Evolutionary conservation across 2,329 filamentous ascomycete genomes (phyloP), one percentile per base, ranked within the genome.

Genomic region (Moelleriella libera): DNA sequence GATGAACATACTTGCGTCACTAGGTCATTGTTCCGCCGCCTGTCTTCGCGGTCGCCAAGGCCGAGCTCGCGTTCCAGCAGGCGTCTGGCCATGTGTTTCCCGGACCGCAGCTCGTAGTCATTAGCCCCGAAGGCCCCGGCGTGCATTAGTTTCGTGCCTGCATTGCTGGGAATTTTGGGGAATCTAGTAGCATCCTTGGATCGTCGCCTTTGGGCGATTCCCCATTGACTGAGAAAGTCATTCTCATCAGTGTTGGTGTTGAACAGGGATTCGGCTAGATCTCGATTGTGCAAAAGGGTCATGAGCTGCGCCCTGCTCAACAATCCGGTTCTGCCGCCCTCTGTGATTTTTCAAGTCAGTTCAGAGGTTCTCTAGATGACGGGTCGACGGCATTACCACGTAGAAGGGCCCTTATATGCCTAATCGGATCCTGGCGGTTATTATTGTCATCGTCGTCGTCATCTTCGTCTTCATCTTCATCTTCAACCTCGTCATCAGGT

Each of bases 61-160:
- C 86, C 90, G 34, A 96, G 65, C 62, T 96, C 88, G 43, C 90
- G 78, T 61, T 86, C 85, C 54, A 97, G 73, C 52, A 96, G 72
- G 43, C 84, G 77, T 48, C 78, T 75, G 9, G 82, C 75, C 14
- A 94, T 63, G 52, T 78, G 75, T 60, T 81, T 78, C 59, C 67
- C 76, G 51, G 58, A 70, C 50, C 64, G 72, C 53, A 68, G 69
- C 55, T 69, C 68, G 49, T 70, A 65, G 43, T 83, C 74, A 49
- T 80, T 83, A 14, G 72, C 71, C 34, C 90, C 90, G 65, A 96
- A 97, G 2, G 70, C 71, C 1, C 90, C 90, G 31, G 82, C 83
- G 40, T 78, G 72, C 88, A 97, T 95, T 51, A 97, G 68, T 55
- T 83, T 78, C 45, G 65, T 71, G 6, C 92, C 90, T 51, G 79